Base-by-base conservation (phyloP, 1,284 basidiomycete species). In the Moesziomyces antarcticus region DNA sequence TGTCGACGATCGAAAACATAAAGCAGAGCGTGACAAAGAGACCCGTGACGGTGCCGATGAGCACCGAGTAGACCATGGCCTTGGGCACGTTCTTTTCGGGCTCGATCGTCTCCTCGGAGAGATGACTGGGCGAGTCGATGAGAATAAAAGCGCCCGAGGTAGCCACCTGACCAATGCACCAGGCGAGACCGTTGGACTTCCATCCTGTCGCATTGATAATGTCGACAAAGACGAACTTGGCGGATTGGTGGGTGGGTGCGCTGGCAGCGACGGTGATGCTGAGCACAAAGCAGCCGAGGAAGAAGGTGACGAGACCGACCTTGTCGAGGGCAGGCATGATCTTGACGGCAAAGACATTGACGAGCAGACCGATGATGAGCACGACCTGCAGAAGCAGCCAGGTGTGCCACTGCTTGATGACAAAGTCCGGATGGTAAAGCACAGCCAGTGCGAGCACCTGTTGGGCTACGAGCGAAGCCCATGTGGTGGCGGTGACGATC, bases 381-480 rank as follows among this genome's bases (percentile, higher is more conserved):
- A 65, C 63, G 20, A 40, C 49, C 25, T 65, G 63, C 8, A 65
- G 42, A 7, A 65, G 33, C 27, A 65, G 30, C 63, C 63, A 65
- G 16, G 63, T 65, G 49, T 65, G 63, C 63, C 63, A 65, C 48
- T 65, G 63, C 48, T 65, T 65, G 56, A 65, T 65, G 42, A 65
- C 63, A 21, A 49, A 65, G 52, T 65, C 56, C 3, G 56, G 56
- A 21, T 65, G 63, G 30, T 65, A 65, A 13, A 65, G 56, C 25
- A 65, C 63, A 4, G 56, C 63, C 14, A 65, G 56, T 3, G 63
- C 63, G 3, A 65, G 48, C 22, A 65, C 56, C 51, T 65, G 63
- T 40, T 65, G 63, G 5, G 63, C 63, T 5, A 65, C 63, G 14
- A 65, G 63, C 6, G 63, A 65, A 3, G 63, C 56, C 63, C 63